Conservation (phyloP, 352 stramenopile species). For the Elongisporangium anandrum region DNA sequence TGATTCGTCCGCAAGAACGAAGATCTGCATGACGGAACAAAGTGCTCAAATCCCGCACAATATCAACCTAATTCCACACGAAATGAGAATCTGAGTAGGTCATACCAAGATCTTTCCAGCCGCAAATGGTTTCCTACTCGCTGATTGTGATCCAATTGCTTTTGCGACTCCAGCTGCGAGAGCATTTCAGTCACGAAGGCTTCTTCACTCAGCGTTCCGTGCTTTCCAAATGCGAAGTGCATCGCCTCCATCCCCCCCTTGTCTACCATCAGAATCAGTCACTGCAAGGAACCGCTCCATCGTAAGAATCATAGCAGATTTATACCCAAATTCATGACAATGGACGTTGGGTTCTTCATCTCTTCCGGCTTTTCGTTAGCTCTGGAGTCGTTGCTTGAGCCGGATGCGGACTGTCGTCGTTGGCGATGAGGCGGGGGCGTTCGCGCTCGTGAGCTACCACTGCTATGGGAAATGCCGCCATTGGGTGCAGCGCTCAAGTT, state of each 20-base stretch:
- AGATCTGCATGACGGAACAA: conserved; percentile 42
- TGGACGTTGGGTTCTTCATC: neutral
- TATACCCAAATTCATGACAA: conserved; percentile 9
- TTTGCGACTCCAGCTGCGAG: conserved; percentile 12
- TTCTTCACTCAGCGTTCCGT: conserved; percentile 26
- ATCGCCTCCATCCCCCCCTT: conserved; percentile 29
- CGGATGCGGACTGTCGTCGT: neutral
- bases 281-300: neutral
- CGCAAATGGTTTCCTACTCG: conserved; percentile 13
- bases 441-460: neutral
- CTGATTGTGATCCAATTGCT: conserved; percentile 9
- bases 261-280: conserved; percentile 14
- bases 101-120: too few species aligned
- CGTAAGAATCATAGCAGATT: neutral
- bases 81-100: too few species aligned
- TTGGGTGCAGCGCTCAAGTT: conserved; percentile 2
- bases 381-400: too few species aligned
- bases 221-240: conserved; percentile 27
- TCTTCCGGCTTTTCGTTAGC: neutral
- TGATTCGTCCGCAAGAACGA: conserved; percentile 17
- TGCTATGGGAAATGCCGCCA: neutral
- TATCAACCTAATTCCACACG: conserved; percentile 17
- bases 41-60: conserved; percentile 26
- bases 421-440: neutral
- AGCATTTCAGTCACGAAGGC: conserved; percentile 44